Evolutionary conservation across 2,329 filamentous ascomycete genomes (phyloP), one percentile per base, ranked within the genome.

Genomic region (Colletotrichum graminicola): DNA sequence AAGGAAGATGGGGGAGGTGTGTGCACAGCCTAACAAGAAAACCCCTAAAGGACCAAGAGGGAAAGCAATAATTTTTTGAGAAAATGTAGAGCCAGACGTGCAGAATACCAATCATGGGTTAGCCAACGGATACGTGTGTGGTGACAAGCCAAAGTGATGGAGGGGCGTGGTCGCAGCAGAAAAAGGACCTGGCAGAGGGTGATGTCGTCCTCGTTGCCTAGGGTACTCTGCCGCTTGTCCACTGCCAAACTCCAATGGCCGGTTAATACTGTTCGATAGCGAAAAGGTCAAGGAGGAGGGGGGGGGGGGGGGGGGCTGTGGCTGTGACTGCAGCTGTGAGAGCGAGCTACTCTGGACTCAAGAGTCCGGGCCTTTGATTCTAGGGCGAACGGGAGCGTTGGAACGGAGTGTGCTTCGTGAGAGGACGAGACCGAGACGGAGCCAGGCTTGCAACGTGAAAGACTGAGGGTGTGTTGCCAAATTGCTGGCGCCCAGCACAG

Each of bases 131-230:
- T 55, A 55, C 32, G 4, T n/a, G 11, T 36, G 11, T 23, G 32
- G 52, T 55, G 56, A n/a, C 49, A 49, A 29, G 67, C 43, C n/a
- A 39, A 67, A 29, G 47, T 23, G 57, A 65, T 39, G 39, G 39
- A 71, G 67, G 71, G 71, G 68, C 21, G 62, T 71, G 71, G 56
- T 55, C 49, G 57, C 62, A 67, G 67, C 26, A 34, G 63, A 62
- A 71, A 71, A 71, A 66, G 62, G 49, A 71, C 59, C 67, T 71
- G 56, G 63, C 57, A 62, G 62, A 57, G 60, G 67, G 62, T 67
- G 63, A 67, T 47, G 67, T 71, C 62, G n/a, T 56, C 55, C 67
- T 60, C 47, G 71, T 73, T 71, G 67, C 71, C 67, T 63, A 54
- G 71, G 67, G 62, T 63, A 59, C 61, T 71, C 71, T 72, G 63